Percentiles rank a stretch among this genome's conserved stretches.
Evolutionary conservation across 768 basidiomycete genomes (phyloP).

Genomic region (Sarcomyxa edulis): DNA sequence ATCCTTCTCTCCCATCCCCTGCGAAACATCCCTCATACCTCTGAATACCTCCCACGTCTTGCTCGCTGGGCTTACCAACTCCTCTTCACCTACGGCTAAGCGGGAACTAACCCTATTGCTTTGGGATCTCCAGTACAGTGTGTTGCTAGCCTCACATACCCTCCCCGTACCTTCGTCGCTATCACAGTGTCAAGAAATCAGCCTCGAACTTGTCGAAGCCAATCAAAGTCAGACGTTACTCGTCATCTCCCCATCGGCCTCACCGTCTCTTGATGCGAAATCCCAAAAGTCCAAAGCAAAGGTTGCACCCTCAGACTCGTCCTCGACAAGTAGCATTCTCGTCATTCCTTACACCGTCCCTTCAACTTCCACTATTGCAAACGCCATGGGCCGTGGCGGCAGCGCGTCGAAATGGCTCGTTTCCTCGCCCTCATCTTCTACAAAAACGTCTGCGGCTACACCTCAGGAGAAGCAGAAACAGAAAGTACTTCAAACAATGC

Average conservation of each 20-base stretch:
- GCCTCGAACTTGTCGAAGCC: slow-evolving; percentile 25
- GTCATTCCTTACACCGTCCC: slow-evolving; percentile 55
- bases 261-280: slow-evolving; percentile 5
- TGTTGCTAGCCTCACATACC: slow-evolving; percentile 50
- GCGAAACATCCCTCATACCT: slow-evolving; percentile 35
- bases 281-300: slow-evolving; percentile 13
- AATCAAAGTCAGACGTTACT: slow-evolving; percentile 47
- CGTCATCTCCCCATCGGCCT: slow-evolving; percentile 37
- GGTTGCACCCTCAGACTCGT: slow-evolving; percentile 9
- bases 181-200: slow-evolving; percentile 22
- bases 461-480: slow-evolving; percentile 5
- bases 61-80: slow-evolving; percentile 36
- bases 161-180: slow-evolving; percentile 45
- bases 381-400: slow-evolving; percentile 50
- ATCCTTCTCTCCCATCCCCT: slow-evolving; percentile 14
- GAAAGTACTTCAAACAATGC: slow-evolving; percentile 20
- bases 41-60: slow-evolving; percentile 56
- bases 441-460: slow-evolving; percentile 1
- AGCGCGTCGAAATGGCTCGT: slow-evolving; percentile 42
- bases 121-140: slow-evolving; percentile 68
- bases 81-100: slow-evolving; percentile 20
- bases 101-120: slow-evolving; percentile 48
- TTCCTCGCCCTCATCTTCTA: slow-evolving; percentile 5
- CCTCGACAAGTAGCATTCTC: slow-evolving; percentile 47
- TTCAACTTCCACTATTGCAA: slow-evolving; percentile 52